A percentile compares a stretch with the other conserved stretches of the same genome.
Conservation (phyloP, 352 stramenopile species). For the Phytophthora ohioensis region DNA sequence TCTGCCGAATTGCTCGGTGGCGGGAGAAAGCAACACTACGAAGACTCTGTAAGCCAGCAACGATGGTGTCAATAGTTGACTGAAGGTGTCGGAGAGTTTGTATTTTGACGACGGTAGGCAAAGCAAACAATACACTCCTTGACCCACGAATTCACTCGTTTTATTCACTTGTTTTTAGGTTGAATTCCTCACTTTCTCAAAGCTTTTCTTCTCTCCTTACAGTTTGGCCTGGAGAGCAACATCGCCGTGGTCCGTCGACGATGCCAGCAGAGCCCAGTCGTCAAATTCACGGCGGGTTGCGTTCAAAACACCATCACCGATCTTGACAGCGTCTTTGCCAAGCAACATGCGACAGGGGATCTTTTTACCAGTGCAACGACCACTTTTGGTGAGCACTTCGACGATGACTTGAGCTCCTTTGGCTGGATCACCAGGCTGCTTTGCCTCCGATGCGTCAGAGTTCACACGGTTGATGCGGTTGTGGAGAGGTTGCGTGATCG, state of each 20-base stretch:
- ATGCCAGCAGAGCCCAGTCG: constrained; percentile 35
- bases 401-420: constrained; percentile 48
- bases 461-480: constrained; percentile 33
- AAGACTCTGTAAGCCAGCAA: constrained; percentile 13
- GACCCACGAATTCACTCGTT: constrained; percentile 21
- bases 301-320: constrained; percentile 30
- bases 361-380: constrained; percentile 41
- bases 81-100: too few species aligned
- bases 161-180: constrained; percentile 18
- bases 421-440: constrained; percentile 43
- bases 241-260: constrained; percentile 39
- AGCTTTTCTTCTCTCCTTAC: constrained; percentile 17
- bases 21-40: constrained; percentile 16
- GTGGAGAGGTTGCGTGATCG: constrained; percentile 35
- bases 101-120: too few species aligned
- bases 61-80: constrained; percentile 4
- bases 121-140: background rate
- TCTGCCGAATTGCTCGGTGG: constrained; percentile 50
- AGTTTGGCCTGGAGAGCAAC: constrained; percentile 17
- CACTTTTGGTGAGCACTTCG: constrained; percentile 47
- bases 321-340: constrained; percentile 43
- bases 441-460: constrained; percentile 2
- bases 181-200: background rate
- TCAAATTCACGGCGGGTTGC: constrained; percentile 37
- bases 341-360: constrained; percentile 47